phyloP scores from a whole-genome alignment of 2,329 filamentous ascomycete species.

The Nemania abortiva region DNA sequence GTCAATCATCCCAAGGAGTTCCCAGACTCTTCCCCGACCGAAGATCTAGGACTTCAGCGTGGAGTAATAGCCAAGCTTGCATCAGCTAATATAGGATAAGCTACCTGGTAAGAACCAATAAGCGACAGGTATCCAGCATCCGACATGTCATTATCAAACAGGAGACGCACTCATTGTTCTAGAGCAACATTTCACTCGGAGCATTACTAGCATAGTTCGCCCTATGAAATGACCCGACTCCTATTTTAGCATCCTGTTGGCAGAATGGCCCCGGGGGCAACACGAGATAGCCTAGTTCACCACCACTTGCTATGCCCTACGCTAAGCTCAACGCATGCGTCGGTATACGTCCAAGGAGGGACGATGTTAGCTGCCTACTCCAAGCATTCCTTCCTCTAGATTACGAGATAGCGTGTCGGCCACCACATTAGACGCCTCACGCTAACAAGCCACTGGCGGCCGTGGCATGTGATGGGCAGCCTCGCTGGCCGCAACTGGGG shows the following conservation, averaged over 20 bases:
- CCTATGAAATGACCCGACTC: background rate
- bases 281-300: background rate
- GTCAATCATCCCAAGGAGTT: conserved; percentile 7
- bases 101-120: conserved; percentile 20
- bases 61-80: conserved; percentile 6
- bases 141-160: conserved; percentile 28
- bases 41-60: conserved; percentile 31
- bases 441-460: no score
- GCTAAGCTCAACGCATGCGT: background rate
- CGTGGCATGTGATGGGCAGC: background rate
- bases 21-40: conserved; percentile 7
- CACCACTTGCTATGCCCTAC: background rate
- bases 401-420: background rate
- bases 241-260: conserved; percentile 21
- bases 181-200: background rate
- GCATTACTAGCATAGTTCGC: conserved; percentile 8
- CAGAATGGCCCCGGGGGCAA: background rate
- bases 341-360: background rate
- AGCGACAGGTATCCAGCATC: conserved; percentile 1
- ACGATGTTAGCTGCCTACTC: background rate
- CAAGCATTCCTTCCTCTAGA: background rate
- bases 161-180: conserved; percentile 2
- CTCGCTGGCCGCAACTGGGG: background rate
- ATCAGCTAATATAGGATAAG: conserved; percentile 15
- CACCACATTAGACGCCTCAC: background rate